Conservation (phyloP, 805 yeast genomes). For the Helenozyma rhizophorensis region DNA sequence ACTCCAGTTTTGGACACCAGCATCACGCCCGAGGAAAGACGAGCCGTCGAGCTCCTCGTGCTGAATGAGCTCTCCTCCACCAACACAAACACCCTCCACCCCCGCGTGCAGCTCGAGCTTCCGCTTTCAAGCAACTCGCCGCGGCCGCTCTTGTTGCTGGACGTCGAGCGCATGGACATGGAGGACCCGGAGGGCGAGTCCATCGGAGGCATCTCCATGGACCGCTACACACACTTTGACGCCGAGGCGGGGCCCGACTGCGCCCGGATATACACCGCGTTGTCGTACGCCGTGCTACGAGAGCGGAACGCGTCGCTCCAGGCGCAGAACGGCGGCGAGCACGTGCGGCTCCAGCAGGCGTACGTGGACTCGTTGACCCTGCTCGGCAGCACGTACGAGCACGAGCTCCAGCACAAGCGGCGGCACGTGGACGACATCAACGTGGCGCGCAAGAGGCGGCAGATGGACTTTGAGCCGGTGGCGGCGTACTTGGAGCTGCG, state of each 20-base stretch:
- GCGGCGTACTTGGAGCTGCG: slow-evolving; percentile 41
- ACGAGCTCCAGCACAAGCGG: slow-evolving; percentile 33
- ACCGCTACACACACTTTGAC: slow-evolving; percentile 16
- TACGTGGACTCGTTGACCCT: slow-evolving; percentile 22
- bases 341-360: slow-evolving; percentile 35
- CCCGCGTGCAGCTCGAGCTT: slow-evolving; percentile 12
- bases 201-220: slow-evolving; percentile 17
- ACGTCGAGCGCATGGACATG: slow-evolving; percentile 21
- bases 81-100: slow-evolving; percentile 9
- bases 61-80: slow-evolving; percentile 19
- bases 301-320: slow-evolving; percentile 37
- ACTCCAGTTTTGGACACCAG: slow-evolving; percentile 30
- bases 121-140: slow-evolving; percentile 12
- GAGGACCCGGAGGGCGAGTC: slow-evolving; percentile 17
- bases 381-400: slow-evolving; percentile 14
- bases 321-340: slow-evolving; percentile 29
- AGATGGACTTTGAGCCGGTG: slow-evolving; percentile 40
- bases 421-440: slow-evolving; percentile 41
- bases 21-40: slow-evolving; percentile 32
- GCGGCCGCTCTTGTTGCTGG: slow-evolving; percentile 13
- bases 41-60: slow-evolving; percentile 32
- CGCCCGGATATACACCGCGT: slow-evolving; percentile 28
- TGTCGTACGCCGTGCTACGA: slow-evolving; percentile 39
- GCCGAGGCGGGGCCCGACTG: slow-evolving; percentile 15
- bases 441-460: slow-evolving; percentile 37